Conservation (phyloP, 1,139 yeast species). For the Scheffersomyces stambukii region DNA sequence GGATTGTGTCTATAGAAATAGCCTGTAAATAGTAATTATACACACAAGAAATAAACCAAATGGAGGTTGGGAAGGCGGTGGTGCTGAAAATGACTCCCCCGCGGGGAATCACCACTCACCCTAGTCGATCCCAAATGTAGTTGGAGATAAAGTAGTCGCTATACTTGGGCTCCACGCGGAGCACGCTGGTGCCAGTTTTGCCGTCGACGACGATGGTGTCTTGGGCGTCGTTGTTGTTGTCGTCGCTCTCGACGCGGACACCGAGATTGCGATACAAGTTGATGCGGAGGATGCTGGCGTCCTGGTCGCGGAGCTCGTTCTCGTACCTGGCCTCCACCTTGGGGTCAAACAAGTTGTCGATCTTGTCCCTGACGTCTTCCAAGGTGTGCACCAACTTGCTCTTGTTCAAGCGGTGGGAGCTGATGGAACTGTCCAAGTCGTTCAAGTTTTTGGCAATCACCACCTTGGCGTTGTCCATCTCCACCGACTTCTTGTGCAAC, state of each 20-base stretch:
- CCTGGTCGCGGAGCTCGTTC: constrained; percentile 23
- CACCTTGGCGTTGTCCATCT: constrained; percentile 49
- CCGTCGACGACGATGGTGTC: constrained; percentile 51
- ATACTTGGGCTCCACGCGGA: constrained; percentile 56
- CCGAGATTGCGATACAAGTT: constrained; percentile 46
- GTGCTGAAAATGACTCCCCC: too few species aligned
- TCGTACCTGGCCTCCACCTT: too few species aligned
- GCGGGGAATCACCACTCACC: too few species aligned
- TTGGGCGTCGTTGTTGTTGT: constrained; percentile 7
- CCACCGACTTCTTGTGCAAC: constrained; percentile 23
- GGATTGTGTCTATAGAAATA: constrained; percentile 1
- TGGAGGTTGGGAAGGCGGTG: too few species aligned
- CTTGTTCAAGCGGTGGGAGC: constrained; percentile 41
- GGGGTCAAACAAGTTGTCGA: constrained; percentile 15
- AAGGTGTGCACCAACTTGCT: constrained; percentile 33
- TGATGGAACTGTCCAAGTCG: constrained; percentile 51
- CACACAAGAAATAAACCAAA: too few species aligned
- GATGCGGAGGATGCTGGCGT: constrained; percentile 35
- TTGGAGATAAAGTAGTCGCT: constrained; percentile 63
- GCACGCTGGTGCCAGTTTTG: constrained; percentile 44
- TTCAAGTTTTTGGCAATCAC: constrained; percentile 54
- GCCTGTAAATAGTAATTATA: constrained; percentile 1
- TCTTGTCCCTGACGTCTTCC: constrained; percentile 18
- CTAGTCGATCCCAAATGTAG: constrained; percentile 64
- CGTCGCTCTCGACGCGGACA: constrained; percentile 28